These are phyloP conservation scores for Dictyostelium discoideum DNA, from an alignment of 78 protist genomes.

Conservation along the genomic window dicty_2.7 NC_007088.5:3816501-3817000, in stretches of 20 bases:
- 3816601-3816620: conserved; percentile 7
- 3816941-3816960: not conserved
- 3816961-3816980: not conserved
- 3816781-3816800: not conserved
- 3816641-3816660: too few relatives aligned
- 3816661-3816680: too few relatives aligned
- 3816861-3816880: not conserved
- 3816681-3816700: too few relatives aligned
- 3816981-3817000: not conserved
- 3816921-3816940: not conserved
- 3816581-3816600: not conserved
- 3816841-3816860: not conserved
- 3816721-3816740: too few relatives aligned
- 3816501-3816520: not conserved
- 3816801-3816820: not conserved
- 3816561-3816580: not conserved
- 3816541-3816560: not conserved
- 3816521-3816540: not conserved
- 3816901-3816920: not conserved
- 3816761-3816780: conserved; percentile 8
- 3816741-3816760: too few relatives aligned
- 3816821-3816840: not conserved
- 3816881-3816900: not conserved
- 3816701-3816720: too few relatives aligned
- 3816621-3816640: not conserved